Conservation (phyloP, 805 yeast genomes). For the Nakazawaea pomicola region DNA sequence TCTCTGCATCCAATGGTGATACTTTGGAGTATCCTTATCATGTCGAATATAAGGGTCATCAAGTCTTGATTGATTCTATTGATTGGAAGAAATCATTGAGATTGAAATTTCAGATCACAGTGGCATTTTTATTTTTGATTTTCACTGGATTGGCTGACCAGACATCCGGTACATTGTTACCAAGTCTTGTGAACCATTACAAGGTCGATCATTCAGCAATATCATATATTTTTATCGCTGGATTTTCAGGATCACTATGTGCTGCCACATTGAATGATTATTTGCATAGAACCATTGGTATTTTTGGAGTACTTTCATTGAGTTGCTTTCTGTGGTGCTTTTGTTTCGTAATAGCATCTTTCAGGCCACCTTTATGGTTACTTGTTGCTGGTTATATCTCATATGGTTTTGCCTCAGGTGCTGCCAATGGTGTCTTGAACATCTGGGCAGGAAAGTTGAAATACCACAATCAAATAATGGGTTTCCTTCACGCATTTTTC, state of each 20-base stretch:
- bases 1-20: neutral
- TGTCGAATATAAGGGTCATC: slow-evolving; percentile 17
- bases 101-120: slow-evolving; percentile 37
- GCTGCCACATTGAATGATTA: slow-evolving; percentile 11
- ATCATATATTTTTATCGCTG: slow-evolving; percentile 12
- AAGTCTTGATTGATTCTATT: slow-evolving; percentile 30
- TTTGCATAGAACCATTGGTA: slow-evolving; percentile 10
- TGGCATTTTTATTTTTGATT: slow-evolving; percentile 35
- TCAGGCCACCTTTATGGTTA: slow-evolving; percentile 8
- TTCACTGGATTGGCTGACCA: slow-evolving; percentile 57
- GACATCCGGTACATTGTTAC: slow-evolving; percentile 54
- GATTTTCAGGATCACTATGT: slow-evolving; percentile 6
- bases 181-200: slow-evolving; percentile 45
- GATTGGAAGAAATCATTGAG: slow-evolving; percentile 34
- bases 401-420: slow-evolving; percentile 13
- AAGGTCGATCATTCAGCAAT: slow-evolving; percentile 37
- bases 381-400: slow-evolving; percentile 6
- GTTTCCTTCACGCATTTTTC: slow-evolving; percentile 47
- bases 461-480: slow-evolving; percentile 47
- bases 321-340: slow-evolving; percentile 6
- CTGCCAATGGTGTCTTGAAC: slow-evolving; percentile 23
- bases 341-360: slow-evolving; percentile 8
- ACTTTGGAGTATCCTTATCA: slow-evolving; percentile 5
- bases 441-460: slow-evolving; percentile 45
- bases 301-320: slow-evolving; percentile 4